Conservation (phyloP, 768 basidiomycete species). For the Stropharia rugosoannulata region DNA sequence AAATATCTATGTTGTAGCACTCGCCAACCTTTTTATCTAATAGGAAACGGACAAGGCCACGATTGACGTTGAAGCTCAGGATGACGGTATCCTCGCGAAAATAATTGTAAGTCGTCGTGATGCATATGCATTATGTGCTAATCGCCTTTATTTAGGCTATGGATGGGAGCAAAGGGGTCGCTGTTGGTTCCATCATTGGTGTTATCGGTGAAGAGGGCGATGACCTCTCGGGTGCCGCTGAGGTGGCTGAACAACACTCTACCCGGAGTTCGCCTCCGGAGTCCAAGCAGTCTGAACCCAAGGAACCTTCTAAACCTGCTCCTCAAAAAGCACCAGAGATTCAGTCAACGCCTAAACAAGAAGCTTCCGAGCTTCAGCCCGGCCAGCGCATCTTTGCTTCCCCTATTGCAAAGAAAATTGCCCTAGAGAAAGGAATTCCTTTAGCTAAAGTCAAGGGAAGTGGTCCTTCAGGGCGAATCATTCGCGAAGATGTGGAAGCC, state of each 20-base stretch:
- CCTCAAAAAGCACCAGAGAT: conserved; percentile 6
- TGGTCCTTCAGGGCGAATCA: conserved; percentile 91
- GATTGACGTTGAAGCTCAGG: conserved; percentile 99
- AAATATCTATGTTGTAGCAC: neutral
- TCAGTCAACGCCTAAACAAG: conserved; percentile 35
- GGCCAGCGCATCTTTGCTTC: conserved; percentile 92
- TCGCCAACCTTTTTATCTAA: conserved; percentile 12
- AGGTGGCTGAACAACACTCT: conserved; percentile 41
- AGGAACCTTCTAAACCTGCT: conserved; percentile 21
- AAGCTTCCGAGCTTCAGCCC: conserved; percentile 45
- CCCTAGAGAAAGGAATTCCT: conserved; percentile 91
- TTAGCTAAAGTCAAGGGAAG: conserved; percentile 87
- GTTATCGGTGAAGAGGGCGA: conserved; percentile 95
- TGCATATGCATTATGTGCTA: neutral
- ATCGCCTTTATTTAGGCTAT: conserved; percentile 46
- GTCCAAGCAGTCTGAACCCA: conserved; percentile 34
- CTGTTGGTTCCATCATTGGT: conserved; percentile 88
- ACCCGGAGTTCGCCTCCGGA: conserved; percentile 34
- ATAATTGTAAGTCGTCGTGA: conserved; percentile 70
- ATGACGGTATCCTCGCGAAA: conserved; percentile 95
- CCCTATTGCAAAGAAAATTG: conserved; percentile 96
- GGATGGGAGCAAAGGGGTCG: conserved; percentile 85
- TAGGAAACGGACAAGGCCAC: conserved; percentile 99
- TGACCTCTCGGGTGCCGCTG: conserved; percentile 80
- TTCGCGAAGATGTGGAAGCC: conserved; percentile 92